These are phyloP conservation scores for Zoysia matrella DNA, from an alignment of 202 grass and related monocot genomes.

Conservation along the genomic window DNA sequence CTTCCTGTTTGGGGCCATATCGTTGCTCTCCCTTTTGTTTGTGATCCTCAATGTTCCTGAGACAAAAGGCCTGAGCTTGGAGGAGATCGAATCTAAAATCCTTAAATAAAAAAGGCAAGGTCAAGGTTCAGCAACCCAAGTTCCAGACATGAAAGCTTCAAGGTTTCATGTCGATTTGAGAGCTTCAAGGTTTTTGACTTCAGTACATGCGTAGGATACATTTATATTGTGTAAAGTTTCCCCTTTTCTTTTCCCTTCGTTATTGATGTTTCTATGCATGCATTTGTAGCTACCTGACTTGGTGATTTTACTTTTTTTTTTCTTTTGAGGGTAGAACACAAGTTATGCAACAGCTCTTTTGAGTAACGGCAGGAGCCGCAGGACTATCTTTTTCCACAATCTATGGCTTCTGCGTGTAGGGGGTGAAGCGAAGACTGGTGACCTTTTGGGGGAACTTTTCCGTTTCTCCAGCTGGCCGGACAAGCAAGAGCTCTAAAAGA, in stretches of 20 bases:
- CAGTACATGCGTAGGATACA: not conserved
- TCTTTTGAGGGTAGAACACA: no score
- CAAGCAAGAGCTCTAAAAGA: no score
- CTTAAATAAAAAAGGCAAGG: conserved; percentile 54
- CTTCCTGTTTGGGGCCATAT: conserved; percentile 82
- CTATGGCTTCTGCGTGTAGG: no score
- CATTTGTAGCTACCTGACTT: conserved; percentile 12
- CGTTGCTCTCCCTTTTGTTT: conserved; percentile 77
- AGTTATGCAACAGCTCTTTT: no score
- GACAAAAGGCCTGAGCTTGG: conserved; percentile 94
- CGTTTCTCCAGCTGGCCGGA: no score
- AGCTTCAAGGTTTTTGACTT: not conserved
- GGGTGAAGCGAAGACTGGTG: no score
- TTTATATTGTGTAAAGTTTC: conserved; percentile 21
- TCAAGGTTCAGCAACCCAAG: not conserved
- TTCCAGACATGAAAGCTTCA: not conserved
- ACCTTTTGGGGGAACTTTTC: no score
- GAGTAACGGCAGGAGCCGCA: no score
- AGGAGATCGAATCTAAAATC: conserved; percentile 94
- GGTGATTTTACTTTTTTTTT: no score
- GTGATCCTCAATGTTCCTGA: conserved; percentile 83
- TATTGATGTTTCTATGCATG: conserved; percentile 19
- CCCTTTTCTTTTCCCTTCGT: not conserved
- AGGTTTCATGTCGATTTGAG: not conserved
- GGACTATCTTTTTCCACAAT: no score